Evolutionary conservation across 164 flowering plant genomes (phyloP), one percentile per base, ranked within the genome.

Genomic region (Kalanchoe fedtschenkoi): DNA sequence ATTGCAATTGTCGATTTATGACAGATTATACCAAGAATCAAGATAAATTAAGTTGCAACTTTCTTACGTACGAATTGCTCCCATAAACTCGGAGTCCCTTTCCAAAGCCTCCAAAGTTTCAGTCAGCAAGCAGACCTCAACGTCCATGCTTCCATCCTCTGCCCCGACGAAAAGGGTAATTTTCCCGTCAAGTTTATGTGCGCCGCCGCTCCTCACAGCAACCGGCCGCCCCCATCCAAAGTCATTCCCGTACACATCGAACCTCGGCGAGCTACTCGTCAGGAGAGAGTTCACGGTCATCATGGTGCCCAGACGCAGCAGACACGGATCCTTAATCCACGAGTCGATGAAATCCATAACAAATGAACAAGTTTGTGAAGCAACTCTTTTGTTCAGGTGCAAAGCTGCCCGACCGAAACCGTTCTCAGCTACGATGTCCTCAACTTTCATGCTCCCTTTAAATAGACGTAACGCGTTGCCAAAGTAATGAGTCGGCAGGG

Each of bases 401-500:
- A 2, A n/a, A 6, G 84, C 84, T 5, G 39, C 78, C 38, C 62
- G 47, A 0, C 80, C 75, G 13, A 22, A 29, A 1, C 66, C 26
- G 6, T 73, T 74, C 0, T 39, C 10, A 1, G 66, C n/a, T 0
- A 47, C 29, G 5, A 82, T 30, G 42, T 80, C 79, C 0, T 70
- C 65, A 1, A 51, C 79, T 17, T n/a, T 74, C 41, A 70, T 7
- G 0, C 53, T 71, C 2, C 62, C 61, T 0, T 0, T 35, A 17
- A 0, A 60, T 0, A 5, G 0, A 8, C 35, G 63, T 7, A 66
- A 14, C 2, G 74, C 66, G 42, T 70, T 75, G 17, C 83, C 88
- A 15, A 83, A 74, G 44, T 78, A 81, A 2, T 68, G 21, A 5
- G 58, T 38, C 0, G 80, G 67, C 60, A 79, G 41, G 4, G 78